Evolutionary conservation across 768 basidiomycete genomes (phyloP), one percentile per base, ranked within the genome.

Genomic region (Xerocomellus chrysenteron): DNA sequence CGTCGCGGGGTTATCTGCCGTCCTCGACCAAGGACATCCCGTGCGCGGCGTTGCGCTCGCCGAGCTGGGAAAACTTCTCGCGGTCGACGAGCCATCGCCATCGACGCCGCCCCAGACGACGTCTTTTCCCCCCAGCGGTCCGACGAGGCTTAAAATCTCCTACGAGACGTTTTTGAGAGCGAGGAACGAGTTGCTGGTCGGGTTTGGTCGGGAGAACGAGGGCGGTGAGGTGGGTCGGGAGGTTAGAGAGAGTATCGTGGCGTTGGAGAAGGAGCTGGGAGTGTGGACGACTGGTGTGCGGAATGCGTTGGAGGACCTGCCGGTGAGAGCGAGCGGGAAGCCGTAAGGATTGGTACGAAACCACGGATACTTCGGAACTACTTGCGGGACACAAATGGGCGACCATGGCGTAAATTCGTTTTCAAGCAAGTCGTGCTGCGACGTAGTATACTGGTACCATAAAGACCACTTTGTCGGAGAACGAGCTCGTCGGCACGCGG

Each of bases 51-150:
- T 95, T 24, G 84, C 88, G 5, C 74, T 87, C 9, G 85, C 87
- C 3, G 93, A 95, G 68, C 76, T 92, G 7, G 92, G 90, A 0
- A 94, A 93, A 73, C 73, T 94, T 8, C 77, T 94, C 7, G 82
- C 83, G 0, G 87, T 93, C 0, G 90, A 93, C 62, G 90, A 92
- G 65, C 86, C 85, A 0, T 69, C 72, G 4, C 81, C 84, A 2
- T 57, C 61, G 14, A 43, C 59, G 63, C 17, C 66, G 35, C 19
- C 56, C 30, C 41, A 58, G 28, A 58, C 54, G 13, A 54, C 62
- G 16, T 39, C 67, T 0, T 90, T 85, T 66, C 90, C 87, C 5
- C 90, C 90, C 0, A 85, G 82, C 5, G 90, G 88, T 1, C 78
- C 83, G 3, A 68, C 75, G 21, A 78, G 90, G 21, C 75, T 94